phyloP scores from a whole-genome alignment of 352 stramenopile species.

The Phytopythium cucurbitacearum region DNA sequence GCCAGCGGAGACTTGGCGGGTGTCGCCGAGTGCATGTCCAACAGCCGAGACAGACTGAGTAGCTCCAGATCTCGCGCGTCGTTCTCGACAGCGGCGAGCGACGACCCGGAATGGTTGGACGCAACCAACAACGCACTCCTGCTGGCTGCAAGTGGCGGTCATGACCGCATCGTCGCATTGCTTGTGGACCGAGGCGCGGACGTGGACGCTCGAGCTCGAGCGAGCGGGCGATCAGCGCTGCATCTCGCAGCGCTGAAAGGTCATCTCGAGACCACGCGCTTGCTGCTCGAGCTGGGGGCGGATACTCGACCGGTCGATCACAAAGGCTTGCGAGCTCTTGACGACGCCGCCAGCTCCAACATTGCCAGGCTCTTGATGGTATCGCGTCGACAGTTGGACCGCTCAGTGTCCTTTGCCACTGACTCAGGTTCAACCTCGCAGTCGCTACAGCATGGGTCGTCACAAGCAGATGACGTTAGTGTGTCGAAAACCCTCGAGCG shows the following conservation, averaged over 20 bases:
- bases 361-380: neutral
- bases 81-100: neutral
- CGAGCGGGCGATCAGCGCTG: constrained; percentile 2
- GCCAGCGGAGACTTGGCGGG: neutral
- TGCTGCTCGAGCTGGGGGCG: neutral
- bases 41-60: no score
- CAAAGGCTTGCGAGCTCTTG: neutral
- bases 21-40: neutral
- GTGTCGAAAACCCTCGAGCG: no score
- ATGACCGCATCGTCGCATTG: neutral
- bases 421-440: no score
- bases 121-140: constrained; percentile 4
- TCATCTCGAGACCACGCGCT: neutral
- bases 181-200: neutral
- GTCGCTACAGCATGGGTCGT: no score
- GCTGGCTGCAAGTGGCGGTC: neutral
- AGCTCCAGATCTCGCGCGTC: neutral
- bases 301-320: neutral
- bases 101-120: neutral
- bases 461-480: no score
- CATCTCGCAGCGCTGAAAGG: neutral
- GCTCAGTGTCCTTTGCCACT: no score
- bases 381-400: neutral
- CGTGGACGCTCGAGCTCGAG: neutral
- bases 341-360: neutral